These are phyloP conservation scores for Spiromastix sp. DNA, from an alignment of 2,329 filamentous ascomycete species.

Conservation along the genomic window DNA sequence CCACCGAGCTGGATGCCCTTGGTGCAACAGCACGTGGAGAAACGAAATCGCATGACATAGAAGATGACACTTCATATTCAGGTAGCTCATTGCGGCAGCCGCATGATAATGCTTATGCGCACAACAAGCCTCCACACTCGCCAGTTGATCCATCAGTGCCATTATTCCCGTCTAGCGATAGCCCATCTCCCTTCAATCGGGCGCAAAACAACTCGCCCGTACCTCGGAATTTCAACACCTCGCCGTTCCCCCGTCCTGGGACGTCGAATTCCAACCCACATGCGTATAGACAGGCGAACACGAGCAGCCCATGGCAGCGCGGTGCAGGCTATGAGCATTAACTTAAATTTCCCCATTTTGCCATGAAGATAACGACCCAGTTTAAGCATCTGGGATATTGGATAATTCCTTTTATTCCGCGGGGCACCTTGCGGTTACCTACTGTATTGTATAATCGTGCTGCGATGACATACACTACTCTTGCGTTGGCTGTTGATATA, in stretches of 20 bases:
- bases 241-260: slow-evolving; percentile 21
- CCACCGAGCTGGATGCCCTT: slow-evolving; percentile 81
- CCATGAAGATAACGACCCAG: not conserved
- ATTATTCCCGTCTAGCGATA: slow-evolving; percentile 35
- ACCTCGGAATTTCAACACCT: slow-evolving; percentile 21
- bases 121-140: slow-evolving; percentile 34
- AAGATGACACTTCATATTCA: slow-evolving; percentile 60
- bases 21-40: slow-evolving; percentile 83
- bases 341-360: too few relatives aligned
- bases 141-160: slow-evolving; percentile 38
- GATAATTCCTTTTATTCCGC: too few relatives aligned
- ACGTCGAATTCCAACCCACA: slow-evolving; percentile 19
- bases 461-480: too few relatives aligned
- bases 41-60: slow-evolving; percentile 58
- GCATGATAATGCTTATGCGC: slow-evolving; percentile 23
- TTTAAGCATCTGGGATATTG: slow-evolving; percentile 5
- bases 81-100: slow-evolving; percentile 45
- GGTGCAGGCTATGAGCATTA: slow-evolving; percentile 55
- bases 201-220: slow-evolving; percentile 23
- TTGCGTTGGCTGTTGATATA: too few relatives aligned
- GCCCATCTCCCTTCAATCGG: slow-evolving; percentile 19
- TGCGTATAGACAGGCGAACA: slow-evolving; percentile 40
- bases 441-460: too few relatives aligned
- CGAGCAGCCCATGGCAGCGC: slow-evolving; percentile 53
- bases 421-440: too few relatives aligned